These are phyloP conservation scores for Calcarisporium arbuscula DNA, from an alignment of 2,329 filamentous ascomycete species.

Conservation along the genomic window DNA sequence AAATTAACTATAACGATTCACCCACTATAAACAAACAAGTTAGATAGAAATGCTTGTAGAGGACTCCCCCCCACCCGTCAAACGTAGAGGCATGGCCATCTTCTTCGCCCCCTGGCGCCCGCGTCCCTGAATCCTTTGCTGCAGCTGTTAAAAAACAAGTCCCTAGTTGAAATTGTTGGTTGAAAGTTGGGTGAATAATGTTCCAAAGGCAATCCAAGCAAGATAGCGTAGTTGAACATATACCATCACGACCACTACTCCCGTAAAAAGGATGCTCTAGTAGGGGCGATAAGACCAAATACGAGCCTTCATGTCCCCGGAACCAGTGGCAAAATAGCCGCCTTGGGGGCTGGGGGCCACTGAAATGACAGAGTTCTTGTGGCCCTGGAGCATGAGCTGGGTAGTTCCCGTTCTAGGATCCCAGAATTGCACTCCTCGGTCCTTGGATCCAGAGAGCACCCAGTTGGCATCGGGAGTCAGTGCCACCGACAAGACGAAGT, in stretches of 20 bases:
- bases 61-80: conserved; percentile 15
- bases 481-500: conserved; percentile 94
- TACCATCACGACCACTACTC: neutral
- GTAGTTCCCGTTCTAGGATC: conserved; percentile 88
- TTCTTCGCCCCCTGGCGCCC: neutral
- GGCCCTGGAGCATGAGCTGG: conserved; percentile 96
- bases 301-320: conserved; percentile 92
- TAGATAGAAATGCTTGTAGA: conserved; percentile 15
- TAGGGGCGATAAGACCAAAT: conserved; percentile 80
- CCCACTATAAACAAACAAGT: conserved; percentile 21
- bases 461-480: conserved; percentile 89
- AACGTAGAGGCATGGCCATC: neutral
- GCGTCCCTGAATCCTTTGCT: no score
- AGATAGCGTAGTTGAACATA: neutral
- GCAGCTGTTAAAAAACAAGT: no score
- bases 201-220: neutral
- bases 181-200: neutral
- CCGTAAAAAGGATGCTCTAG: conserved; percentile 13
- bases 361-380: conserved; percentile 98
- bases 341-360: conserved; percentile 89
- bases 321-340: conserved; percentile 88
- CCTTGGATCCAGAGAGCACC: conserved; percentile 97
- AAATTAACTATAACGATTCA: no score
- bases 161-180: no score
- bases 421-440: conserved; percentile 98